Base-by-base conservation (phyloP, 306 rosid species). In the Medicago truncatula region DNA sequence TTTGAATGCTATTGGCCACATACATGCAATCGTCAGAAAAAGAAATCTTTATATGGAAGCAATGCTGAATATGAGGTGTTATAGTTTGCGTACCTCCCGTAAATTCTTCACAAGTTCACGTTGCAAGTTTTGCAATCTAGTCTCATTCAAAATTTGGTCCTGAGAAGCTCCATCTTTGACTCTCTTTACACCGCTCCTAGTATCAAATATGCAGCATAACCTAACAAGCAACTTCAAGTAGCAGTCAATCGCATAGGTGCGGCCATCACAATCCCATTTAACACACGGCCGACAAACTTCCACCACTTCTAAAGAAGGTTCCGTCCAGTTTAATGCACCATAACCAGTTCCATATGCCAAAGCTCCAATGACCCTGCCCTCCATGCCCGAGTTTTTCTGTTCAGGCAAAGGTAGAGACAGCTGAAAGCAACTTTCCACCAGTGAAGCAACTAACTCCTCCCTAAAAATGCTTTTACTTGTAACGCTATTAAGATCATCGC, bases 261-360 rank as follows among this genome's bases (percentile, higher is more conserved):
- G 96, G 17, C 98, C 98, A 83, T 90, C 99, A 84, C 99, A 95
- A 81, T 89, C 98, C 99, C 99, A 95, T 84, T 95, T 95, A 71
- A 92, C 86, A 65, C 99, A 95, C 78, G 99, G 99, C 76, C 93
- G 90, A 76, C 99, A 95, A 80, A 95, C 99, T 82, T 92, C 99
- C 66, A 95, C 99, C 9, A 95, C 99, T 88, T 95, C 98, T 78
- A 95, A 76, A 76, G 99, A 92, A 85, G 99, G 99, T 83, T 95
- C 99, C 0, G 96, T 92, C 99, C 99, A 95, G 82, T 95, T 90
- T 64, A 95, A 84, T 64, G 99, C 99, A 73, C 99, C 99, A 77
- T 95, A 95, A 81, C 99, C 99, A 76, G 99, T 95, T 84, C 99
- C 99, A 69, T 95, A 95, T 36, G 99, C 99, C 88, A 95, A 86